Evolutionary conservation across 768 basidiomycete species (phyloP), one percentile per base, ranked within the genome.

Genomic region (Serpula lacrymans): DNA sequence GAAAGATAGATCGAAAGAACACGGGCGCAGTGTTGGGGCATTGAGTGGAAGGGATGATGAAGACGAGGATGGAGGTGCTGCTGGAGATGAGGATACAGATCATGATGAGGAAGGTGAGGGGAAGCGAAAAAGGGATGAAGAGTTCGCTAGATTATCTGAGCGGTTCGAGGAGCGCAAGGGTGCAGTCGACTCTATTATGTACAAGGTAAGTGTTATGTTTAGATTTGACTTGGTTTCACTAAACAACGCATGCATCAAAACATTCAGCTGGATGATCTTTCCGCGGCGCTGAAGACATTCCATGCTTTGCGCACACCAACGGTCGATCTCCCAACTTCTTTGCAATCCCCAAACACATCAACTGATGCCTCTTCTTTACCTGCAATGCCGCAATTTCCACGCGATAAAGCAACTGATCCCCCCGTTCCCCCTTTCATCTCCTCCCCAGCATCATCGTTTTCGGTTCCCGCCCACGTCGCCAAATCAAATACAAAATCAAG

Each of bases 91-190:
- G 57, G 65, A 39, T 16, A 59, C 58, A 22, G 47, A 60, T 17
- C 22, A 43, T 28, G 76, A 75, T 38, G 74, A 78, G 39, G 79
- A 78, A 45, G 73, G 73, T 30, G 72, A 79, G 51, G 72, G 67
- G 43, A 73, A 67, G 48, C 72, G 62, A 52, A 72, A 70, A 40
- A 68, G 81, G 39, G 84, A 83, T 47, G 77, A 76, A 38, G 80
- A 87, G 52, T 88, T 89, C 57, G 71, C 74, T 6, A 78, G 69
- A 46, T 67, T 88, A 25, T 74, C 82, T 6, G 72, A 77, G 41
- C 80, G 80, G 50, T 88, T 89, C 54, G 72, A 77, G 37, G 80
- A 80, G 20, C 71, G 82, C 40, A 86, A 81, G 54, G 74, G 78
- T 43, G 76, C 78, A 23, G 84, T 88, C 14, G 73, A 77, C 38